Evolutionary conservation across 2,329 filamentous ascomycete species (phyloP).

Genomic region (Colletotrichum navitas): DNA sequence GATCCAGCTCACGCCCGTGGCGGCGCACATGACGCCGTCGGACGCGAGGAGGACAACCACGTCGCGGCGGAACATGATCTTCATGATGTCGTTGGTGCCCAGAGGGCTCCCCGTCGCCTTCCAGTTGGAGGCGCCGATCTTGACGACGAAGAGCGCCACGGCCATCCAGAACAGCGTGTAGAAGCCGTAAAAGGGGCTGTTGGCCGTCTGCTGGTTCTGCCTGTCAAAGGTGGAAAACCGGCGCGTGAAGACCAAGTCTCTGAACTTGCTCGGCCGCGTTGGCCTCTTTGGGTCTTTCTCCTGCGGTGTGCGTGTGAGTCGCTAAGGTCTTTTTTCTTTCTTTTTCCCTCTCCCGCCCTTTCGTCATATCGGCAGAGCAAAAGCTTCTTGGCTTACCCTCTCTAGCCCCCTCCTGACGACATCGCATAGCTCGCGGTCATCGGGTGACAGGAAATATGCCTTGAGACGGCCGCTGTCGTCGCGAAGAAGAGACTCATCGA

Average conservation of each 20-base stretch:
- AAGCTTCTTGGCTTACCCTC: conserved; percentile 18
- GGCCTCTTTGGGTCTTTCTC: conserved; percentile 36
- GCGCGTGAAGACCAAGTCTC: conserved; percentile 75
- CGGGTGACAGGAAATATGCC: conserved; percentile 47
- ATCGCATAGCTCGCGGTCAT: conserved; percentile 46
- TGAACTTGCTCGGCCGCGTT: conserved; percentile 50
- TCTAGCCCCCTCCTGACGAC: conserved; percentile 37
- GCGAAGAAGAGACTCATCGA: conserved; percentile 31
- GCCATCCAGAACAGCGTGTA: conserved; percentile 84
- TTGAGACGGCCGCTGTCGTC: conserved; percentile 21
- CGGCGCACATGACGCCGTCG: conserved; percentile 76
- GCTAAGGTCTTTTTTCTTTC: background rate
- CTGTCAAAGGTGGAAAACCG: conserved; percentile 82
- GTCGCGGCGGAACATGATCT: conserved; percentile 71
- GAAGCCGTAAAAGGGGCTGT: conserved; percentile 82
- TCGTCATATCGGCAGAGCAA: background rate
- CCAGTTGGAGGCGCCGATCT: conserved; percentile 77
- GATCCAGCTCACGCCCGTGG: conserved; percentile 74
- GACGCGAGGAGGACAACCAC: conserved; percentile 69
- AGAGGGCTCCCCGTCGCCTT: conserved; percentile 75
- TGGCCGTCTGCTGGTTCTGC: conserved; percentile 73
- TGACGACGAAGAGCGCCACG: conserved; percentile 74
- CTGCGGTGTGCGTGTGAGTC: conserved; percentile 7
- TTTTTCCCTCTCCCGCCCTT: too few relatives aligned
- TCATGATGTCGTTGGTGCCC: conserved; percentile 79